These are phyloP conservation scores for Tylopilus subfusipes DNA, from an alignment of 768 basidiomycete genomes.

Conservation along the genomic window DNA sequence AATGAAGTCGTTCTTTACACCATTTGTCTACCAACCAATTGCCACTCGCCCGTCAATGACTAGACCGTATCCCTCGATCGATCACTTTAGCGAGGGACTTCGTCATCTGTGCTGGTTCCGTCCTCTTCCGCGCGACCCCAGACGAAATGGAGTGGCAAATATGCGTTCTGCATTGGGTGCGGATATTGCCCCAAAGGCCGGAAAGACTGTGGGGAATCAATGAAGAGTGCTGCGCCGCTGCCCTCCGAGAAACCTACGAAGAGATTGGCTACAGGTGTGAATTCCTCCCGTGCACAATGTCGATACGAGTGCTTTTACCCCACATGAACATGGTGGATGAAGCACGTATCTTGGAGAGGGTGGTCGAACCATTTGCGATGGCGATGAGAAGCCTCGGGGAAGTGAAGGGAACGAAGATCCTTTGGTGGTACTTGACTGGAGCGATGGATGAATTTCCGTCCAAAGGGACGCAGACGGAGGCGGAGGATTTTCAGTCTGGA, in stretches of 20 bases:
- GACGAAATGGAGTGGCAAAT: conserved; percentile 7
- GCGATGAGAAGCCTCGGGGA: conserved; percentile 25
- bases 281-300: conserved; percentile 46
- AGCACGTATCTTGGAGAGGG: conserved; percentile 13
- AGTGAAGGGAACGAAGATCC: conserved; percentile 39
- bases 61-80: background rate
- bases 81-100: conserved; percentile 18
- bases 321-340: conserved; percentile 37
- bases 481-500: conserved; percentile 39
- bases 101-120: conserved; percentile 21
- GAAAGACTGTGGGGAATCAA: conserved; percentile 54
- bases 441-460: conserved; percentile 33
- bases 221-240: conserved; percentile 49
- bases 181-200: conserved; percentile 59
- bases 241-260: conserved; percentile 60
- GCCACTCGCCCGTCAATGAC: background rate
- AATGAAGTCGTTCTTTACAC: no score
- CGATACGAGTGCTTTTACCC: conserved; percentile 52
- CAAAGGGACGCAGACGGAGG: conserved; percentile 42
- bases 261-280: conserved; percentile 60
- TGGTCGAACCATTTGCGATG: conserved; percentile 37
- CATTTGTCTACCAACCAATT: no score
- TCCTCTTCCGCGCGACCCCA: conserved; percentile 12
- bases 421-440: conserved; percentile 51
- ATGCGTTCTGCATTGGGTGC: conserved; percentile 20